These are phyloP conservation scores for Yarrowia deformans DNA, from an alignment of 805 yeast species.

Conservation along the genomic window DNA sequence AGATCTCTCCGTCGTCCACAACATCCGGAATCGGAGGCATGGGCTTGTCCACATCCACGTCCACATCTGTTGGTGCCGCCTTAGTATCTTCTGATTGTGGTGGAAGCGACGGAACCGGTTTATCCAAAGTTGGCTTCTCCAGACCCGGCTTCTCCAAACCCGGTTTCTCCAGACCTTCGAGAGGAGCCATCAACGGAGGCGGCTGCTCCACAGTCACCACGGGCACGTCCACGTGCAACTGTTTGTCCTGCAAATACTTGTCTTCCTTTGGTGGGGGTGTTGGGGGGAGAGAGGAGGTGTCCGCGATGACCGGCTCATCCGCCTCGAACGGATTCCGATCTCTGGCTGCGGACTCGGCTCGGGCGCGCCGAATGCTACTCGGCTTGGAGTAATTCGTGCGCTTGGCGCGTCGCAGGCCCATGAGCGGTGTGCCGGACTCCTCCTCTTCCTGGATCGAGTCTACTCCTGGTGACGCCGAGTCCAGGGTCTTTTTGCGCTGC, in stretches of 20 bases:
- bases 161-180: slow-evolving; percentile 5
- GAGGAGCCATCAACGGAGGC: slow-evolving; percentile 11
- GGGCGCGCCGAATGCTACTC: slow-evolving; percentile 10
- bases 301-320: not conserved
- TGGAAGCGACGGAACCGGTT: slow-evolving; percentile 9
- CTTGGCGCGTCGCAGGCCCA: slow-evolving; percentile 24
- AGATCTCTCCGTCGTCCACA: not conserved
- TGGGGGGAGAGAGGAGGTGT: slow-evolving; percentile 5
- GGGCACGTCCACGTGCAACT: slow-evolving; percentile 5
- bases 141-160: not conserved
- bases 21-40: slow-evolving; percentile 18
- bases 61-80: too few species aligned
- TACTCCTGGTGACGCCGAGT: not conserved
- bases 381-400: slow-evolving; percentile 31
- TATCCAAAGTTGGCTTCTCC: not conserved
- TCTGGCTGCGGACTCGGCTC: slow-evolving; percentile 21
- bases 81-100: not conserved
- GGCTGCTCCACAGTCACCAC: not conserved
- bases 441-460: slow-evolving; percentile 38
- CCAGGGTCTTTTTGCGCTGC: slow-evolving; percentile 30
- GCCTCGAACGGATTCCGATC: slow-evolving; percentile 12
- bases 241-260: slow-evolving; percentile 20
- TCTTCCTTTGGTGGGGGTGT: slow-evolving; percentile 24
- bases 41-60: slow-evolving; percentile 12
- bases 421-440: slow-evolving; percentile 8